Percentiles rank a stretch among this genome's conserved stretches.
Evolutionary conservation across 2,329 filamentous ascomycete genomes (phyloP).

Genomic region (Juglanconis juglandina): DNA sequence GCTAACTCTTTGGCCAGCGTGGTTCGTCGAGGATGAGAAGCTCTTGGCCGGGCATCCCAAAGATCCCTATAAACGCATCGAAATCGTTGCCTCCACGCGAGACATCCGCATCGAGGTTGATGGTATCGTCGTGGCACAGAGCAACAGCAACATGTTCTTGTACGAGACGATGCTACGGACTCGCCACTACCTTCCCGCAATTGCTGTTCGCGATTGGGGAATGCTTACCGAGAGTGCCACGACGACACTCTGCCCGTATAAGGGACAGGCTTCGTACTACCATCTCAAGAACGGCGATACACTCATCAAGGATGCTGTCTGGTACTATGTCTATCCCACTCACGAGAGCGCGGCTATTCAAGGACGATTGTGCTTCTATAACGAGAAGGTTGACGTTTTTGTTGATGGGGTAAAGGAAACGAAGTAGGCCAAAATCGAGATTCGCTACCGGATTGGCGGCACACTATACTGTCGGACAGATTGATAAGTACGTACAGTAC

Average conservation of each 20-base stretch:
- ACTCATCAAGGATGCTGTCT: constrained; percentile 49
- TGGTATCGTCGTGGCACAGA: constrained; percentile 45
- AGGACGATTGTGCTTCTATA: constrained; percentile 62
- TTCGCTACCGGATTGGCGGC: too few species aligned
- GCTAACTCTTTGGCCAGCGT: constrained; percentile 23
- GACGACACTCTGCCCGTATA: constrained; percentile 62
- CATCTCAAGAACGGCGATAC: constrained; percentile 45
- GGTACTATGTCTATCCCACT: constrained; percentile 60
- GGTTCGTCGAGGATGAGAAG: constrained; percentile 37
- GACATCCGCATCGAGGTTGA: constrained; percentile 46
- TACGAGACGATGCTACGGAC: constrained; percentile 58
- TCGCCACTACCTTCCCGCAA: constrained; percentile 57
- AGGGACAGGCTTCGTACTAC: constrained; percentile 63
- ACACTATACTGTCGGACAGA: too few species aligned
- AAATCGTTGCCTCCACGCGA: constrained; percentile 55
- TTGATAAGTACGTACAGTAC: too few species aligned
- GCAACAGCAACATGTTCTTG: constrained; percentile 48
- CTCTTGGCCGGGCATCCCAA: constrained; percentile 53
- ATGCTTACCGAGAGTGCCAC: constrained; percentile 48
- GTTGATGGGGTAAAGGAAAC: constrained; percentile 45
- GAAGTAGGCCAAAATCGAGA: background rate
- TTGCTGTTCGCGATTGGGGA: constrained; percentile 40
- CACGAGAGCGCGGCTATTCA: constrained; percentile 53
- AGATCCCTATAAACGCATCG: constrained; percentile 64
- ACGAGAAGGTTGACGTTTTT: constrained; percentile 64